Evolutionary conservation across 148 eudicot genomes (phyloP), one percentile per base, ranked within the genome.

Genomic region (Vaccinium vitisidaea): DNA sequence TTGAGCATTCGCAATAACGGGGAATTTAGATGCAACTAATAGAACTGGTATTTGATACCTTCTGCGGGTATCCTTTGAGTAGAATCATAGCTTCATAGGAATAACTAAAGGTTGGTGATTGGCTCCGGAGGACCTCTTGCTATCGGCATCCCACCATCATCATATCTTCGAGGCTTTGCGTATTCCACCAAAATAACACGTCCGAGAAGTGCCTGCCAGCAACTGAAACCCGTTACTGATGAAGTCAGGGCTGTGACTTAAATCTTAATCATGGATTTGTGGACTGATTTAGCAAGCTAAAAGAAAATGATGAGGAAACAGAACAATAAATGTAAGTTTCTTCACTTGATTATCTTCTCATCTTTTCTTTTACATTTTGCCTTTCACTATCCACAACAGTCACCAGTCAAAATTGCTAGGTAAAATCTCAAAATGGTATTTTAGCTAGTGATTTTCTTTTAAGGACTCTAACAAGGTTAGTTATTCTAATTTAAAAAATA

Each of bases 61-160:
- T 49, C 53, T 30, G 46, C 65, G 49, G 25, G 52, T 56, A 19
- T 7, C 79, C 15, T 39, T 15, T 25, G 65, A 80, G 56, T 49
- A 19, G 25, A 43, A 48, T 14, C 16, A 25, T 54, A 84, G 69
- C 70, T 80, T 27, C 58, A 4, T 18, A 74, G 15, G 7, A 9
- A 53, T 36, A 50, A 58, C 74, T 80, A 82, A 63, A 55, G 78
- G 56, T 88, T 86, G 23, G 54, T 10, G 79, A 75, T 58, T 67
- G 86, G 86, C 81, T 87, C 93, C 46, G 95, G 98, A n/a, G 98
- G 98, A 78, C 98, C 95, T 84, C 94, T 87, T 80, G 94, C 98
- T 87, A 93, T 91, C 18, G 91, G 94, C 90, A 92, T 87, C 69
- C 85, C 90, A 53, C 80, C 74, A 54, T 84, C 83, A 78, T 74